Conservation (phyloP, 257 asterid genomes). For the Rehmannia glutinosa region DNA sequence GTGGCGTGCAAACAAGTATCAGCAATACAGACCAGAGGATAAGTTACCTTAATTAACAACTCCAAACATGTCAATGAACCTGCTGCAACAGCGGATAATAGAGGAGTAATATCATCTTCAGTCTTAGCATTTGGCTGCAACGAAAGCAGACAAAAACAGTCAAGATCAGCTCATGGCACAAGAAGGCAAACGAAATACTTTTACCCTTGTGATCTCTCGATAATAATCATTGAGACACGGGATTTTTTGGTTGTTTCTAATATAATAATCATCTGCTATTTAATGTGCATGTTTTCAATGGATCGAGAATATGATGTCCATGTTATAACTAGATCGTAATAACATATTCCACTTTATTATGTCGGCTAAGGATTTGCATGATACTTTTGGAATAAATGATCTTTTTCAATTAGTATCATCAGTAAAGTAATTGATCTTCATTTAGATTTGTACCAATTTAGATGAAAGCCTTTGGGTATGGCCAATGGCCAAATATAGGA, state of each 20-base stretch:
- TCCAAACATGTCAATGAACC: constrained; percentile 74
- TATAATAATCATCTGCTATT: not conserved
- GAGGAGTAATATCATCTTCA: constrained; percentile 83
- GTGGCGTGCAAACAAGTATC: no score
- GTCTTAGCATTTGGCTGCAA: constrained; percentile 83
- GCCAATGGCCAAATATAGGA: no score
- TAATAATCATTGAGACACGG: not conserved
- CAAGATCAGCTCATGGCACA: constrained; percentile 3
- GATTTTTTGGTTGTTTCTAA: not conserved
- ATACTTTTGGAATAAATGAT: no score
- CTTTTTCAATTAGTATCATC: no score
- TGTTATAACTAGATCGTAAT: not conserved
- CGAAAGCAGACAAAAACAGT: constrained; percentile 19
- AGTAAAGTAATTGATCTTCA: no score
- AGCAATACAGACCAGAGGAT: not conserved
- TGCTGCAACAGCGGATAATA: constrained; percentile 94
- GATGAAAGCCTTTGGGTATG: no score
- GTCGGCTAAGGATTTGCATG: not conserved
- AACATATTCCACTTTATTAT: not conserved
- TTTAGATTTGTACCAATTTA: no score
- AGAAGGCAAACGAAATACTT: not conserved
- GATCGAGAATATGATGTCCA: not conserved
- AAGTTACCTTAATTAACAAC: constrained; percentile 65
- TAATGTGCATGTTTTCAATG: not conserved
- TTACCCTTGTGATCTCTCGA: not conserved